Conservation (phyloP, 225 moss, liverwort and hornwort genomes). For the Sphagnum contortum region DNA sequence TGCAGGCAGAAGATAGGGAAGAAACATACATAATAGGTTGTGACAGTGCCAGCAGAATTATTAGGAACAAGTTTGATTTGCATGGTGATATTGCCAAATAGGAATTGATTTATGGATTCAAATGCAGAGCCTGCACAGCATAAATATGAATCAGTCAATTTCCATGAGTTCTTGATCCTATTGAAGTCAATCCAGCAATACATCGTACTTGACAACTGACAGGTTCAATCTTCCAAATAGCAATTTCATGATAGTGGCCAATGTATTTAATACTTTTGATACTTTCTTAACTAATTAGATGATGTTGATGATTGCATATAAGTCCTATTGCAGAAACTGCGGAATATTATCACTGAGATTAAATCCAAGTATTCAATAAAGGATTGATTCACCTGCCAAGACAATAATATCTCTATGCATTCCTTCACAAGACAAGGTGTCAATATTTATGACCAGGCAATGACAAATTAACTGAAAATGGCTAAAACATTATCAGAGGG, state of each 20-base stretch:
- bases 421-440: too few relatives aligned
- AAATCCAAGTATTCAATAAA: too few relatives aligned
- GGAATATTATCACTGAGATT: too few relatives aligned
- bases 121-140: slow-evolving; percentile 34
- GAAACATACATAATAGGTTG: slow-evolving; percentile 45
- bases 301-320: background rate
- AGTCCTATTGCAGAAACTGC: background rate
- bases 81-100: slow-evolving; percentile 52
- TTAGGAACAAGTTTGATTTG: slow-evolving; percentile 48
- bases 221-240: too few relatives aligned
- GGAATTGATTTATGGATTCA: slow-evolving; percentile 31
- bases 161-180: background rate
- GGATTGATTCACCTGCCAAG: too few relatives aligned
- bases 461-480: too few relatives aligned
- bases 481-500: too few relatives aligned
- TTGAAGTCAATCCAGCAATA: background rate
- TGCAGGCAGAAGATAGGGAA: background rate
- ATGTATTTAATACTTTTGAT: background rate
- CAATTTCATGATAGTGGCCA: too few relatives aligned
- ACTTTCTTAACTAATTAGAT: background rate
- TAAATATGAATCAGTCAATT: background rate
- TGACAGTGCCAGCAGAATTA: slow-evolving; percentile 51
- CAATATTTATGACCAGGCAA: too few relatives aligned
- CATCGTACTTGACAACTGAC: background rate
- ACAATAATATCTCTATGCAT: too few relatives aligned